These are phyloP conservation scores for Craspedostauros australis DNA, from an alignment of 108 stramenopile species.

Conservation along the genomic window DNA sequence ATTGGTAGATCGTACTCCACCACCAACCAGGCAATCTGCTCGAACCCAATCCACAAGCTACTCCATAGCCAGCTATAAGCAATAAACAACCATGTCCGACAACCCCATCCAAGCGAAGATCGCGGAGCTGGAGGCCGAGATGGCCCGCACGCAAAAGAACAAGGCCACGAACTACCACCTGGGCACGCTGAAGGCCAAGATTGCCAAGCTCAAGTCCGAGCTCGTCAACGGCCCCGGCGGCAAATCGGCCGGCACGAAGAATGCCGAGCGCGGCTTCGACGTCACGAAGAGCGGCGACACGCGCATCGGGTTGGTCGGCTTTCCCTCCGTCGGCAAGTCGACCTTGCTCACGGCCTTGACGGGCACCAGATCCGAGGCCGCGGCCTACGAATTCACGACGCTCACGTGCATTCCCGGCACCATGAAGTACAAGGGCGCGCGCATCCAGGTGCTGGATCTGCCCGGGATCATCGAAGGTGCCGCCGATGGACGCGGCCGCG, in stretches of 20 bases:
- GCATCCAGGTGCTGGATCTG: slow-evolving; percentile 97
- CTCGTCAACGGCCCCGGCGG: slow-evolving; percentile 78
- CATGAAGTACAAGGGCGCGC: slow-evolving; percentile 96
- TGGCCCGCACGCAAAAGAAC: slow-evolving; percentile 87
- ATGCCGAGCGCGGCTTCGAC: slow-evolving; percentile 95
- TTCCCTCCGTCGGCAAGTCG: slow-evolving; percentile 97
- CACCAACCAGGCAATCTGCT: too few species aligned
- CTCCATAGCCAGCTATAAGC: too few species aligned
- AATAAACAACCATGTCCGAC: slow-evolving; percentile 33
- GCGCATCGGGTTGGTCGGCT: slow-evolving; percentile 95
- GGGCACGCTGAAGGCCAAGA: slow-evolving; percentile 97
- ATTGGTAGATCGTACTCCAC: too few species aligned
- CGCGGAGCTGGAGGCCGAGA: slow-evolving; percentile 93
- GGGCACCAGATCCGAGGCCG: slow-evolving; percentile 90
- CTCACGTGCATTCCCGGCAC: slow-evolving; percentile 98
- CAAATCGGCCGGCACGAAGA: slow-evolving; percentile 85
- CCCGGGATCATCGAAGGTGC: slow-evolving; percentile 99
- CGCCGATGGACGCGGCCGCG: slow-evolving; percentile 96
- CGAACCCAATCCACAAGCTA: too few species aligned
- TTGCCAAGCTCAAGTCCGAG: slow-evolving; percentile 92
- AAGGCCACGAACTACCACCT: slow-evolving; percentile 84
- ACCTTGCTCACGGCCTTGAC: slow-evolving; percentile 94
- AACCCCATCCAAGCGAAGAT: slow-evolving; percentile 43
- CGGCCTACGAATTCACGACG: slow-evolving; percentile 98
- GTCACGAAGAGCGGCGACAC: slow-evolving; percentile 96